Evolutionary conservation across 2,329 filamentous ascomycete genomes (phyloP), one percentile per base, ranked within the genome.

Genomic region (Talaromyces sp.): DNA sequence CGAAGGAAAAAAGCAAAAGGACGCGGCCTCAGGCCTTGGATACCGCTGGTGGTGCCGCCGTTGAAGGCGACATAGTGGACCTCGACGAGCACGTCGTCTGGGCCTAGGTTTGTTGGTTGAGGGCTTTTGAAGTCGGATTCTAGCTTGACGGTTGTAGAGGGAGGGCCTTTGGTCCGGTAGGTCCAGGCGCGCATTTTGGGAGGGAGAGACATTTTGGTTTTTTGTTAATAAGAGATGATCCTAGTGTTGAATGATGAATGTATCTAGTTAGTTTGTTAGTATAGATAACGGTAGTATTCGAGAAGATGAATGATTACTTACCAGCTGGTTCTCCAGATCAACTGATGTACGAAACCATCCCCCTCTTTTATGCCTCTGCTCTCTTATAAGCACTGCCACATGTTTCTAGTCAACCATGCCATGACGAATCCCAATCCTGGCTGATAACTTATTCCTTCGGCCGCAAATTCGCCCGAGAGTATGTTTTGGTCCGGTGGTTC

Each of bases 171-270:
- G 27, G 25, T 13, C 4, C 28, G 30, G 57, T 59, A 59, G 19
- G 32, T 39, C 57, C 57, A 59, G 47, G 57, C 57, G 49, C 57
- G 57, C 57, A 59, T 59, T n/a, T 28, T 59, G 1, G 19, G 15
- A 27, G 57, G 57, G 5, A 59, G 15, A 27, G 27, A 30, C 28
- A 53, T 53, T 53, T 17, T 53, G 13, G n/a, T 28, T 3, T 27
- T 52, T 25, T 52, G 27, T 17, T 28, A 17, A 10, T 9, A 17
- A 30, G 49, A 10, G 22, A n/a, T 52, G 9, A 30, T 17, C 5
- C 15, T 17, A 53, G 8, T 32, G 25, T 53, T 3, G 28, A n/a
- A 10, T 53, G 17, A 17, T n/a, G 4, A 39, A 39, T 39, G 36
- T 39, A 15, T 39, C 36, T 39, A n/a, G 13, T n/a, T n/a, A 2